A percentile compares a stretch with the other conserved stretches of the same genome.
These are phyloP conservation scores for Boletus vinaceobasis DNA, from an alignment of 768 basidiomycete genomes.

Conservation along the genomic window DNA sequence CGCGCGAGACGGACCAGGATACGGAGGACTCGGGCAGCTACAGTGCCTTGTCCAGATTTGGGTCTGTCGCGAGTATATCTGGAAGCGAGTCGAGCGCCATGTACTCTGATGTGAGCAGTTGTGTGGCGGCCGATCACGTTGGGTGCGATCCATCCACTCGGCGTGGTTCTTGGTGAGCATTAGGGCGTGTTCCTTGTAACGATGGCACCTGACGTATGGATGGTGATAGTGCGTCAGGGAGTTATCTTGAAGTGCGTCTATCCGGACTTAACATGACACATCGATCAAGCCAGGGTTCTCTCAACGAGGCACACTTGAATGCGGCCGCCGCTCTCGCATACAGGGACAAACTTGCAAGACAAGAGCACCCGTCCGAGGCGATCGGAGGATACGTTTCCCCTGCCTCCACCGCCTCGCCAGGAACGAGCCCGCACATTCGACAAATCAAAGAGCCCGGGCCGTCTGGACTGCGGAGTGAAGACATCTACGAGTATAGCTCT, in stretches of 20 bases:
- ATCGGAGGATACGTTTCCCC: slow-evolving; percentile 41
- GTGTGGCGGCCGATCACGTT: slow-evolving; percentile 30
- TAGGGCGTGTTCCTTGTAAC: slow-evolving; percentile 17
- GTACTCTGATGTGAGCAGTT: slow-evolving; percentile 44
- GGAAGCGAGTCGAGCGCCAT: slow-evolving; percentile 58
- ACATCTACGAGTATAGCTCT: slow-evolving; percentile 25
- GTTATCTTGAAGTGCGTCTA: slow-evolving; percentile 27
- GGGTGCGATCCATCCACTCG: slow-evolving; percentile 33
- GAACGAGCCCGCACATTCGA: slow-evolving; percentile 32
- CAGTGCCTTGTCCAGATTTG: slow-evolving; percentile 49
- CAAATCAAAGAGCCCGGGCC: slow-evolving; percentile 22
- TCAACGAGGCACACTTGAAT: slow-evolving; percentile 28
- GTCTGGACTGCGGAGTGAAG: slow-evolving; percentile 23
- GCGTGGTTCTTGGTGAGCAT: slow-evolving; percentile 30
- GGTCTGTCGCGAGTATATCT: slow-evolving; percentile 57
- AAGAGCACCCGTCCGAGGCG: slow-evolving; percentile 19
- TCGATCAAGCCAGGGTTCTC: slow-evolving; percentile 32
- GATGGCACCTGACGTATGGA: slow-evolving; percentile 20
- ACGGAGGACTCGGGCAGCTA: slow-evolving; percentile 52
- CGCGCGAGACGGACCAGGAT: slow-evolving; percentile 44
- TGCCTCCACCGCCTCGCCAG: slow-evolving; percentile 43
- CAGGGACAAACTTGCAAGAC: slow-evolving; percentile 25
- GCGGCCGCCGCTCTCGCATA: slow-evolving; percentile 21
- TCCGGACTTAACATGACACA: slow-evolving; percentile 30
- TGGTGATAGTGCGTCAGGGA: slow-evolving; percentile 28